Percentiles rank a stretch among this genome's conserved stretches.
Evolutionary conservation across 1,284 basidiomycete genomes (phyloP).

Genomic region (Wolfiporia cocos): DNA sequence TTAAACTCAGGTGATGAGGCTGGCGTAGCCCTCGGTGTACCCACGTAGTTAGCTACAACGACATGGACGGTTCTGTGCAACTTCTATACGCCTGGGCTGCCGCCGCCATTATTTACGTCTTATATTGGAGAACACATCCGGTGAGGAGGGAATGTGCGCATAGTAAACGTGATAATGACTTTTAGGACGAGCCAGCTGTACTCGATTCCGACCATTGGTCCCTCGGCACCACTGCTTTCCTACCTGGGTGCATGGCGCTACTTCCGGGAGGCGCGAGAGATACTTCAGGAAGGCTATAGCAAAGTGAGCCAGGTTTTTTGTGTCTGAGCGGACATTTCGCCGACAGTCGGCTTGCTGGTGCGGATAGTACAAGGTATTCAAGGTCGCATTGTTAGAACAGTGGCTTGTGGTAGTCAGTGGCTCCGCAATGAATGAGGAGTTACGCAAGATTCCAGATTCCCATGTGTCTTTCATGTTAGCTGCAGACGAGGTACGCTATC

Average conservation of each 20-base stretch:
- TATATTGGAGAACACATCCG: constrained; percentile 3
- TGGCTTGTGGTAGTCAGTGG: constrained; percentile 30
- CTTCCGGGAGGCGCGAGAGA: not conserved
- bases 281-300: constrained; percentile 33
- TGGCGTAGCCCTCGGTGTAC: no score
- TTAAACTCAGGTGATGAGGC: no score
- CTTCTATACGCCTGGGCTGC: not conserved
- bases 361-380: constrained; percentile 25
- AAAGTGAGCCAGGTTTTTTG: no score
- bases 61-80: not conserved
- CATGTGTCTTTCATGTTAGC: constrained; percentile 22
- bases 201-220: not conserved
- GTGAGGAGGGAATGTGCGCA: no score
- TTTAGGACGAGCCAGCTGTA: not conserved
- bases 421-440: constrained; percentile 28
- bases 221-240: not conserved
- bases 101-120: not conserved
- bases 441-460: constrained; percentile 28
- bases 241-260: not conserved
- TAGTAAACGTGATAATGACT: no score
- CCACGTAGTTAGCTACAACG: no score
- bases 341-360: no score
- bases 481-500: not conserved
- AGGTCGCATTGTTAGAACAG: constrained; percentile 23
- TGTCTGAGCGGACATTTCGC: no score